These are phyloP conservation scores for Solidago caesia DNA, from an alignment of 129 eudicot species.

Conservation along the genomic window DNA sequence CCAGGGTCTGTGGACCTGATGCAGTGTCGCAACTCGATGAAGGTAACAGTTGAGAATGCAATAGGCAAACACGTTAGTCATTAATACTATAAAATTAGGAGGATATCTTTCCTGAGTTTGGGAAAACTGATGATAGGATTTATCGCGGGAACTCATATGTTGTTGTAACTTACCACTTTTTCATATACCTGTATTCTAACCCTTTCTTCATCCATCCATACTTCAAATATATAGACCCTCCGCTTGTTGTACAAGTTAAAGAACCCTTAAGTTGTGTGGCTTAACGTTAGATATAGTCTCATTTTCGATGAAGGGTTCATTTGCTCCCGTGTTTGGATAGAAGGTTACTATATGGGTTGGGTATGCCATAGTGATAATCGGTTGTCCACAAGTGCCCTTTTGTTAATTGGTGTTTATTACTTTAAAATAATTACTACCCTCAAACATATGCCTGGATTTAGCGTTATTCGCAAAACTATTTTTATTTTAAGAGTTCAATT, in stretches of 20 bases:
- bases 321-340: background rate
- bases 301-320: background rate
- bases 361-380: too few relatives aligned
- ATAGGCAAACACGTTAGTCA: slow-evolving; percentile 8
- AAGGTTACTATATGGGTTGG: too few relatives aligned
- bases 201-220: background rate
- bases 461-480: too few relatives aligned
- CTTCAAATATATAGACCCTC: slow-evolving; percentile 12
- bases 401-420: too few relatives aligned
- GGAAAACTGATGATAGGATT: slow-evolving; percentile 17
- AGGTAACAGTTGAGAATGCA: slow-evolving; percentile 50
- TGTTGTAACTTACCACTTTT: slow-evolving; percentile 15
- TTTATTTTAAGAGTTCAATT: too few relatives aligned
- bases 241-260: slow-evolving; percentile 16
- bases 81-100: slow-evolving; percentile 4
- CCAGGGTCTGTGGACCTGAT: slow-evolving; percentile 61
- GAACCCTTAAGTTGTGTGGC: background rate
- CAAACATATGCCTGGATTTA: too few relatives aligned
- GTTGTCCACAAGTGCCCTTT: too few relatives aligned
- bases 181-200: slow-evolving; percentile 14
- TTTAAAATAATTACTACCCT: too few relatives aligned
- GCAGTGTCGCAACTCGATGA: slow-evolving; percentile 56
- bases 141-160: slow-evolving; percentile 15
- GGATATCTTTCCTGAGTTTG: slow-evolving; percentile 11
- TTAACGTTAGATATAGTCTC: background rate